Base-by-base conservation (phyloP, 1,139 yeast genomes). In the Pichia sp. region DNA sequence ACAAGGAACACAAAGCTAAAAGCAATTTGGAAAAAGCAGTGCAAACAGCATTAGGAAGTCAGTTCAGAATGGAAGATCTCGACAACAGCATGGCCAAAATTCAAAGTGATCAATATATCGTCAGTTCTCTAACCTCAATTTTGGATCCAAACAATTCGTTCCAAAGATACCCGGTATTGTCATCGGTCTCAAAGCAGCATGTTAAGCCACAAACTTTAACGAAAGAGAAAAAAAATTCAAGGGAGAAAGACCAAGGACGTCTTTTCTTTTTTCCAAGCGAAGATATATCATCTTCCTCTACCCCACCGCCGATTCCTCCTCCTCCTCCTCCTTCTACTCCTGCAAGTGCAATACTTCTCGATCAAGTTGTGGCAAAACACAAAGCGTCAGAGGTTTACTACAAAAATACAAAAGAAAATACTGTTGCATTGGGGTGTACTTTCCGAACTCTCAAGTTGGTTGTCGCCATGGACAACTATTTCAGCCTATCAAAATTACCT, bases 11-110 rank as follows among this genome's bases (percentile, higher is more conserved):
- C n/a, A 19, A 16, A 31, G 34, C 52, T 8, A 49, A 36, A 26
- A 32, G 36, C 5, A 43, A 49, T 26, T 36, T 49, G 6, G 30
- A 36, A 19, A 42, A 8, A 19, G 52, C 52, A 1, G 23, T 43
- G 15, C n/a, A 49, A 32, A 15, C 47, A 10, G 50, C 45, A 11
- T 40, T 48, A n/a, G 50, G 50, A 11, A 48, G 36, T 41, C 23
- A 19, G 23, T 19, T 19, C 23, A 40, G 26, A 34, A 43, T 31
- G 4, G 31, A 16, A 3, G 38, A 45, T 7, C 13, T n/a, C 13
- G 10, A 36, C 10, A 23, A 26, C 29, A 15, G 30, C 26, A 19
- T 47, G 4, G 32, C 15, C 30, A 36, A 19, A 13, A 8, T 40
- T 19, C 23, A 19, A 19, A 19, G 23, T 19, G 40, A 36, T 5